phyloP scores from a whole-genome alignment of 352 stramenopile genomes.

The Globisporangium paroecandrum region DNA sequence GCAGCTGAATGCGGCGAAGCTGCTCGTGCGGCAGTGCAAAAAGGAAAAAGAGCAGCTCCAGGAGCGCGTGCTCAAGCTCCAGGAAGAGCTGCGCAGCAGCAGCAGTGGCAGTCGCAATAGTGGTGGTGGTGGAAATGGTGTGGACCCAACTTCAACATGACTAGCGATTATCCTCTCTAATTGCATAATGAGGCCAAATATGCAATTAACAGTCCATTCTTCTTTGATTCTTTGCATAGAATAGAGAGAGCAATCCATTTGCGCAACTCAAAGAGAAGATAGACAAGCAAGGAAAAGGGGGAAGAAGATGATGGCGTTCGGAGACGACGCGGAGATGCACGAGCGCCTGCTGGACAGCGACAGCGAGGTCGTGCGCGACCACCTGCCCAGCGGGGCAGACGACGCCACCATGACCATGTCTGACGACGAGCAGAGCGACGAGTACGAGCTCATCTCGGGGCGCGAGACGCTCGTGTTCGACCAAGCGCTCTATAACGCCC shows the following conservation, averaged over 20 bases:
- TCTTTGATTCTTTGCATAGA: not conserved
- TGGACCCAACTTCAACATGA: constrained; percentile 9
- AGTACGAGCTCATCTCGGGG: constrained; percentile 70
- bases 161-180: not conserved
- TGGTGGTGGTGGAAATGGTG: not conserved
- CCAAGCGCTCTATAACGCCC: constrained; percentile 42
- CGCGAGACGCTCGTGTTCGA: constrained; percentile 82
- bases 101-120: not conserved
- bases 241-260: not conserved
- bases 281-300: not conserved
- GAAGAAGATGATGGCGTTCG: constrained; percentile 26
- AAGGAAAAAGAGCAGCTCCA: constrained; percentile 68
- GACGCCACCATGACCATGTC: constrained; percentile 16
- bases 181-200: not conserved
- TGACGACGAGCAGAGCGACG: constrained; percentile 30
- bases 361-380: constrained; percentile 4
- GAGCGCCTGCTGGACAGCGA: constrained; percentile 22
- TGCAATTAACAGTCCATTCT: not conserved
- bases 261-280: constrained; percentile 1
- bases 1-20: constrained; percentile 63
- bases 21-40: constrained; percentile 59
- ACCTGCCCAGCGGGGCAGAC: constrained; percentile 4
- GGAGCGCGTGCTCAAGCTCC: constrained; percentile 39
- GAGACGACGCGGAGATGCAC: constrained; percentile 27
- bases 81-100: constrained; percentile 18